These are phyloP conservation scores for Pythium apleroticum DNA, from an alignment of 352 stramenopile species.

Conservation along the genomic window DNA sequence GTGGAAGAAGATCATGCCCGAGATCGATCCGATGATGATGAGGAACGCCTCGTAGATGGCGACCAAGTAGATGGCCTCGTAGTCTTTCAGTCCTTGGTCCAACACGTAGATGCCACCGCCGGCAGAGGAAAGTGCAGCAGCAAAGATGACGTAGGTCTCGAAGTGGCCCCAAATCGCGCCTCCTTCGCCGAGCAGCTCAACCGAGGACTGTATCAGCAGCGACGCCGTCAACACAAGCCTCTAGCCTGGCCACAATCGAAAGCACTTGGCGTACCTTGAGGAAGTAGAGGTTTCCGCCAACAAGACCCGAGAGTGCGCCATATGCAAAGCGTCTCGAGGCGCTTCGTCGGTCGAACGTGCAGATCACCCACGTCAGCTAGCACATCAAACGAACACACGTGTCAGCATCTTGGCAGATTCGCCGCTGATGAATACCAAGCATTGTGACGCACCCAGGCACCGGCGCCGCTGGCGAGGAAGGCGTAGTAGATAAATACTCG, in stretches of 20 bases:
- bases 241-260: not conserved
- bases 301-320: conserved; percentile 71
- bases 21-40: conserved; percentile 84
- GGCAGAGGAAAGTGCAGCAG: conserved; percentile 55
- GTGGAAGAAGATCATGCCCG: conserved; percentile 87
- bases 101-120: conserved; percentile 82
- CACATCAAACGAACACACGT: not conserved
- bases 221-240: not conserved
- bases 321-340: conserved; percentile 80
- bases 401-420: not conserved
- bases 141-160: conserved; percentile 80
- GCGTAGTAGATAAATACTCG: conserved; percentile 73
- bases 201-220: conserved; percentile 48
- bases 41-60: conserved; percentile 85
- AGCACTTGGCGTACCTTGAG: conserved; percentile 54
- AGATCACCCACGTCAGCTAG: conserved; percentile 78
- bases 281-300: conserved; percentile 87
- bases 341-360: conserved; percentile 57
- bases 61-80: conserved; percentile 86
- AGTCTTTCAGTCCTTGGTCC: conserved; percentile 73
- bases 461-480: conserved; percentile 39
- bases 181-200: conserved; percentile 78
- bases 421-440: not conserved
- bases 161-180: conserved; percentile 57
- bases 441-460: conserved; percentile 41